Percentiles rank a stretch among this genome's conserved stretches.
Evolutionary conservation across 257 asterid genomes (phyloP).

Genomic region (Petunia secreta): DNA sequence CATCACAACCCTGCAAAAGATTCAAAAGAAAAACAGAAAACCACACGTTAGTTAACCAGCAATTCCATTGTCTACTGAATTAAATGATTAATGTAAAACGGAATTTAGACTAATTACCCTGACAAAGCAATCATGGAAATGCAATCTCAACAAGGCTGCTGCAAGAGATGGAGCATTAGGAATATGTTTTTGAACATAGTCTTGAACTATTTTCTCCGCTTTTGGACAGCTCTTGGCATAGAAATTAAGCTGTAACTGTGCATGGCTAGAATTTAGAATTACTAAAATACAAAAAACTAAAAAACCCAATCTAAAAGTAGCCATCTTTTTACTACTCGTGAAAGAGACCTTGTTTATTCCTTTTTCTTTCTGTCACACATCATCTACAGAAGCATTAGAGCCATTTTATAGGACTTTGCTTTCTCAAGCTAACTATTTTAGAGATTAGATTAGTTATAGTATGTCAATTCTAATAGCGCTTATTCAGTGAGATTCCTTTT

Average conservation of each 20-base stretch:
- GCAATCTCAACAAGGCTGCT: conserved; percentile 40
- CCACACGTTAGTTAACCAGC: too few species aligned
- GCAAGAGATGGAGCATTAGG: conserved; percentile 31
- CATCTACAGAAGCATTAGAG: neutral
- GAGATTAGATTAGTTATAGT: neutral
- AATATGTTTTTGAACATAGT: conserved; percentile 5
- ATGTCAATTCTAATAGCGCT: neutral
- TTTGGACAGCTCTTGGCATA: conserved; percentile 14
- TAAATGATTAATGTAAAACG: too few species aligned
- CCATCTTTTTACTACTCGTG: neutral
- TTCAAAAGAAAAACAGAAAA: neutral
- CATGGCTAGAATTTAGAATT: neutral
- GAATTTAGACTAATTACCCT: conserved; percentile 27
- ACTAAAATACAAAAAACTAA: neutral
- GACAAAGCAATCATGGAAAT: conserved; percentile 47
- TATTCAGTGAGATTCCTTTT: conserved; percentile 1
- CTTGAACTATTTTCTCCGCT: conserved; percentile 30
- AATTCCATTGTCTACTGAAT: too few species aligned
- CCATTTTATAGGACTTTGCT: neutral
- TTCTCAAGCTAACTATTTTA: neutral
- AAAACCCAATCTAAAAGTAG: neutral
- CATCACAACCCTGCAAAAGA: conserved; percentile 36
- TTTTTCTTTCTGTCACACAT: neutral
- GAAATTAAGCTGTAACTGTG: neutral
- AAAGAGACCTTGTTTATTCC: neutral